Evolutionary conservation across 148 eudicot species (phyloP), one percentile per base, ranked within the genome.

Genomic region (Nepenthes gracilis): DNA sequence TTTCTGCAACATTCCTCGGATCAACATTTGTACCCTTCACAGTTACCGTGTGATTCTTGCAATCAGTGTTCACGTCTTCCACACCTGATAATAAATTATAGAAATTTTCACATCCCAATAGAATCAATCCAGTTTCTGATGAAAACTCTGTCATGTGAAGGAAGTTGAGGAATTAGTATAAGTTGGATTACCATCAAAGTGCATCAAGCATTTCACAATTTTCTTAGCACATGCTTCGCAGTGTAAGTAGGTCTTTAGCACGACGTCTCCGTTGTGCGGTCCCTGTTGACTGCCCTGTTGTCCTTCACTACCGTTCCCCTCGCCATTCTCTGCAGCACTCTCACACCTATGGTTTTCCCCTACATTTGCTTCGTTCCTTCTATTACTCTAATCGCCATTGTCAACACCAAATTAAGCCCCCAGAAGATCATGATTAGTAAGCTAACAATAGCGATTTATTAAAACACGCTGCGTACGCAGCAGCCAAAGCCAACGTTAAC

Each of bases 11-110:
- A 12, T 69, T 72, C 2, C 35, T 70, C 0, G 95, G 87, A 67
- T 84, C 90, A 2, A 79, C 76, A 2, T 64, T 71, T 58, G 70
- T 67, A 0, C 87, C 83, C 63, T 80, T 87, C 35, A 87, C 68
- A 0, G 51, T 82, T 43, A 82, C 79, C 52, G 33, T 76, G 2
- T 84, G 78, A 60, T 74, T 74, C 54, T 74, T 74, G 38, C 72
- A 51, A 67, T 87, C 72, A 7, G 72, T 49, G 40, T 72, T 73
- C 4, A 87, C 65, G 32, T 61, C 71, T 53, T 74, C 80, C 33
- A 84, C 82, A 12, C 95, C 95, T 84, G 63, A 1, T 15, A 33
- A 49, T 35, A n/a, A 59, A 11, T 34, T 11, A 33, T 61, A 0
- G 5, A 51, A 15, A 23, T 23, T 23, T 23, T 23, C 23, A 23